These are phyloP conservation scores for Colletotrichum navitas DNA, from an alignment of 2,329 filamentous ascomycete species.

Conservation along the genomic window DNA sequence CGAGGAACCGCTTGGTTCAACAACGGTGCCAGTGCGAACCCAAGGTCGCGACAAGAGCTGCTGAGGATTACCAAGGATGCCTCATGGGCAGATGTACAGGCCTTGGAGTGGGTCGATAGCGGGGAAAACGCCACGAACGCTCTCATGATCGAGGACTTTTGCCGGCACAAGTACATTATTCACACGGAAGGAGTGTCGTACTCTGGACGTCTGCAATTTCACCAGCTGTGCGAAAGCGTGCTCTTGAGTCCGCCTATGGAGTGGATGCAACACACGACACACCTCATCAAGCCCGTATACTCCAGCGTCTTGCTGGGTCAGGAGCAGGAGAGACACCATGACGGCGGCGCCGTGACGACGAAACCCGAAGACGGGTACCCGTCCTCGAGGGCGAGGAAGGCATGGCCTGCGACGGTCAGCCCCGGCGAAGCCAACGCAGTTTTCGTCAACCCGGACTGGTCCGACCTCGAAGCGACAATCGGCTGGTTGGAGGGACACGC, in stretches of 20 bases:
- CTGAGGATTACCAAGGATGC: conserved; percentile 51
- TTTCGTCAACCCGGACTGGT: conserved; percentile 66
- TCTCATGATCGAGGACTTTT: conserved; percentile 63
- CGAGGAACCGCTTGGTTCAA: conserved; percentile 66
- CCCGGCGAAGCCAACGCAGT: conserved; percentile 59
- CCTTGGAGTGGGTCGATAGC: conserved; percentile 53
- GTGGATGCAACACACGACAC: conserved; percentile 64
- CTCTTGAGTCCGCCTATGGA: conserved; percentile 61
- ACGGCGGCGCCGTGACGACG: background rate
- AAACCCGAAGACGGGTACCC: background rate
- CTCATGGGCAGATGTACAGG: conserved; percentile 63
- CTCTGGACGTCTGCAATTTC: conserved; percentile 64
- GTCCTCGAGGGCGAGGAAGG: conserved; percentile 16
- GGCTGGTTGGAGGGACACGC: conserved; percentile 60
- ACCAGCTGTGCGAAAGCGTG: conserved; percentile 63
- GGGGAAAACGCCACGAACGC: conserved; percentile 57
- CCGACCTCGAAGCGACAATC: conserved; percentile 61
- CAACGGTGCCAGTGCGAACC: conserved; percentile 52
- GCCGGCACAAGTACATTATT: conserved; percentile 63
- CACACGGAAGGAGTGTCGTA: conserved; percentile 68
- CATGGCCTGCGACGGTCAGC: conserved; percentile 56
- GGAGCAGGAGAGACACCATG: background rate
- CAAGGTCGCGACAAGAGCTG: conserved; percentile 57
- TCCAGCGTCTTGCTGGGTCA: conserved; percentile 48
- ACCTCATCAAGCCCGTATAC: conserved; percentile 60